Conservation (phyloP, 164 flowering plant species). For the Aristolochia californica region DNA sequence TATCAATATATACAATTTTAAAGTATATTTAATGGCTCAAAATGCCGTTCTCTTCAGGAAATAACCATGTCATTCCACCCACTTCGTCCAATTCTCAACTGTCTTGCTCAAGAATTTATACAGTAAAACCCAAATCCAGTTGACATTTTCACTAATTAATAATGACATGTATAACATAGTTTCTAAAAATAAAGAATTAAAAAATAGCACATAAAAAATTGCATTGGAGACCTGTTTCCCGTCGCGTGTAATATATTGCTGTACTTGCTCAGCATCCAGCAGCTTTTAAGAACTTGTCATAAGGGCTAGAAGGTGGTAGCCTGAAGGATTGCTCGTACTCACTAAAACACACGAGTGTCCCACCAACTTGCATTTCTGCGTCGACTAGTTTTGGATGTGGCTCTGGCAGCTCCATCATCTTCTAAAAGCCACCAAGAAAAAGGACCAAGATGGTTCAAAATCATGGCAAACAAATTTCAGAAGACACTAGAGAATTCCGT, state of each 20-base stretch:
- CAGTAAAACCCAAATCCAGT: no score
- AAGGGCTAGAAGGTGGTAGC: constrained; percentile 87
- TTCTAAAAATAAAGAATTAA: constrained; percentile 12
- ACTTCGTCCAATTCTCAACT: no score
- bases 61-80: no score
- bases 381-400: constrained; percentile 14
- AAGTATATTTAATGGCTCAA: no score
- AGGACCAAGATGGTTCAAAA: background rate
- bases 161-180: background rate
- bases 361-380: constrained; percentile 2
- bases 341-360: constrained; percentile 23
- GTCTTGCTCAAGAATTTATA: no score
- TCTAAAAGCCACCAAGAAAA: constrained; percentile 4
- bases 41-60: no score
- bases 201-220: constrained; percentile 3
- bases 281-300: constrained; percentile 85
- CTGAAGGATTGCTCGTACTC: constrained; percentile 48
- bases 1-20: no score
- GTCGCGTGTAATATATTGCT: background rate
- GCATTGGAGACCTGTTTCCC: background rate
- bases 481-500: no score
- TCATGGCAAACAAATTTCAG: background rate
- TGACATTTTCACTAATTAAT: no score
- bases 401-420: constrained; percentile 13
- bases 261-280: constrained; percentile 62